Evolutionary conservation across 1,284 basidiomycete genomes (phyloP), one percentile per base, ranked within the genome.

Genomic region (Trichosporon faecale): DNA sequence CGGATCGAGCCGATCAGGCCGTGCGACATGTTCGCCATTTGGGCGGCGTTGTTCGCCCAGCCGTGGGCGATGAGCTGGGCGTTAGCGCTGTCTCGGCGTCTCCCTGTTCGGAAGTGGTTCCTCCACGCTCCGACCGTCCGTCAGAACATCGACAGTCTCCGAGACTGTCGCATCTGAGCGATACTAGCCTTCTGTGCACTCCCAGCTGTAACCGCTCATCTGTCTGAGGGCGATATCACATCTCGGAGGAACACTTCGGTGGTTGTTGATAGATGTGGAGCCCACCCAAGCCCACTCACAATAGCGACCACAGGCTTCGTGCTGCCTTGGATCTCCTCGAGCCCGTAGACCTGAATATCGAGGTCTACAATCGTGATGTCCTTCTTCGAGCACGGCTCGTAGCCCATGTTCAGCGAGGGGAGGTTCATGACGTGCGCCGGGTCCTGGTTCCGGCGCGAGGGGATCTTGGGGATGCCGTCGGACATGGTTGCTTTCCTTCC

Each of bases 1-100:
- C 57, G 40, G 9, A 77, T 71, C 61, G 79, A 73, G 3, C 80
- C 80, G 6, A 83, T 31, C 9, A 83, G 66, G 2, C 79, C 81
- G 33, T 75, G 67, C 5, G 70, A 70, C 80, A 81, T 78, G 63
- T 78, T 73, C 66, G 80, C 76, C 69, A 78, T 73, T 44, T 73
- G 68, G 12, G 68, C 68, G 6, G 72, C 72, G 52, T 73, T 71
- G 70, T 73, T 73, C 16, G 70, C 70, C 60, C 68, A 71, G 1
- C 72, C 72, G 66, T 73, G 72, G 9, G 72, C 46, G n/a, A 73
- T 61, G 9, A 73, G 64, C 70, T 73, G 65, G 6, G 57, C n/a
- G 52, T 67, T 25, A 67, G 68, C 61, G 21, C 27, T 7, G 1
- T 16, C 18, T 16, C 23, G 4, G 5, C 11, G 33, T 35, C 33